These are phyloP conservation scores for Lichina pygmaea DNA, from an alignment of 495 filamentous ascomycete species.

Conservation along the genomic window DNA sequence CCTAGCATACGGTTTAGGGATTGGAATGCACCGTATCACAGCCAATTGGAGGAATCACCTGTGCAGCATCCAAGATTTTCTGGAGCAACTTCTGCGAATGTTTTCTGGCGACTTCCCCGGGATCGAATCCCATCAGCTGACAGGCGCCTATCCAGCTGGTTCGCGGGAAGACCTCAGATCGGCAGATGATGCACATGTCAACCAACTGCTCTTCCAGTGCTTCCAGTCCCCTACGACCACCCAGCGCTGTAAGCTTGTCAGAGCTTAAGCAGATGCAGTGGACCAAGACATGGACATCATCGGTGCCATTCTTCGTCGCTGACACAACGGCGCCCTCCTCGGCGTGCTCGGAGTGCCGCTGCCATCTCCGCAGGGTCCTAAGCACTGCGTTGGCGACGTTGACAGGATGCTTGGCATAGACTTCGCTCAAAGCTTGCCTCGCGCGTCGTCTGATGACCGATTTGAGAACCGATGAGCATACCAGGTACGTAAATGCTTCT, in stretches of 20 bases:
- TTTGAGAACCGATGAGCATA: constrained; percentile 30
- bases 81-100: constrained; percentile 21
- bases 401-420: constrained; percentile 26
- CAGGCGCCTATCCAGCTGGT: constrained; percentile 73
- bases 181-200: constrained; percentile 48
- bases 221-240: constrained; percentile 5
- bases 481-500: constrained; percentile 54
- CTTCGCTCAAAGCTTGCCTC: constrained; percentile 23
- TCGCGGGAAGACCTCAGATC: constrained; percentile 47
- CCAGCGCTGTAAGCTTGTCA: no score
- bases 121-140: constrained; percentile 51
- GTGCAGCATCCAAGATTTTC: constrained; percentile 1
- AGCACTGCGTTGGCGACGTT: constrained; percentile 31
- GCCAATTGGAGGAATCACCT: constrained; percentile 2
- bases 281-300: constrained; percentile 33
- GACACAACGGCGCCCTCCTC: constrained; percentile 57
- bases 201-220: constrained; percentile 36
- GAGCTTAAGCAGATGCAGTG: constrained; percentile 30
- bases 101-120: constrained; percentile 40
- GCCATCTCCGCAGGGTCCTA: constrained; percentile 63
- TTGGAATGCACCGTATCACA: not conserved
- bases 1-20: not conserved
- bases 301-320: constrained; percentile 34
- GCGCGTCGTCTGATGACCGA: constrained; percentile 31
- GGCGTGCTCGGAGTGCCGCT: constrained; percentile 27